Conservation (phyloP, 2,329 filamentous ascomycete species). For the Achaetomium macrosporum region DNA sequence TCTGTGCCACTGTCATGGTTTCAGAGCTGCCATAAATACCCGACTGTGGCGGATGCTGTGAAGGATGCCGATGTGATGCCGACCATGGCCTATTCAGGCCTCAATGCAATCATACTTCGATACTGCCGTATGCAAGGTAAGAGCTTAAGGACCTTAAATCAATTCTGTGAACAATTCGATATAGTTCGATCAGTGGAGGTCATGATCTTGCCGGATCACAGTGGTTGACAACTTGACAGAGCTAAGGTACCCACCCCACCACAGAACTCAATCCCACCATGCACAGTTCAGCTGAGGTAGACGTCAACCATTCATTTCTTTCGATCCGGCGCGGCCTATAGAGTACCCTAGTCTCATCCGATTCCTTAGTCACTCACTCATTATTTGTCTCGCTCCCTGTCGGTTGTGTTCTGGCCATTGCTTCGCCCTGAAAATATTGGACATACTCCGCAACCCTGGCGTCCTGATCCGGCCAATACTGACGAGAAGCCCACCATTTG, state of each 20-base stretch:
- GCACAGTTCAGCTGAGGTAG: constrained; percentile 1
- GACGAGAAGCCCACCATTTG: too few species aligned
- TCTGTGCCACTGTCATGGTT: constrained; percentile 8
- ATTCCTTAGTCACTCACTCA: too few species aligned
- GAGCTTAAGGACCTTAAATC: neutral
- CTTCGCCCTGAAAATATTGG: too few species aligned
- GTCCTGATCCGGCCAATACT: too few species aligned
- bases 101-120: neutral
- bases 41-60: neutral
- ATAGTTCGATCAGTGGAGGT: neutral
- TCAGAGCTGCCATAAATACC: constrained; percentile 8
- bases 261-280: constrained; percentile 5
- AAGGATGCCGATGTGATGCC: neutral
- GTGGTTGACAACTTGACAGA: neutral
- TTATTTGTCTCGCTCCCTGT: too few species aligned
- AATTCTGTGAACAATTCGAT: neutral
- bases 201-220: neutral
- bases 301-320: too few species aligned
- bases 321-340: too few species aligned
- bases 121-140: neutral
- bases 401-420: too few species aligned
- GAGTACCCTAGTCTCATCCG: too few species aligned
- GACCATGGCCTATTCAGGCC: neutral
- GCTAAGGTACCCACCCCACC: neutral
- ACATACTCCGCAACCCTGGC: too few species aligned